Evolutionary conservation across 179 eudicot genomes (phyloP), one percentile per base, ranked within the genome.

Genomic region (Spinacia oleracea): DNA sequence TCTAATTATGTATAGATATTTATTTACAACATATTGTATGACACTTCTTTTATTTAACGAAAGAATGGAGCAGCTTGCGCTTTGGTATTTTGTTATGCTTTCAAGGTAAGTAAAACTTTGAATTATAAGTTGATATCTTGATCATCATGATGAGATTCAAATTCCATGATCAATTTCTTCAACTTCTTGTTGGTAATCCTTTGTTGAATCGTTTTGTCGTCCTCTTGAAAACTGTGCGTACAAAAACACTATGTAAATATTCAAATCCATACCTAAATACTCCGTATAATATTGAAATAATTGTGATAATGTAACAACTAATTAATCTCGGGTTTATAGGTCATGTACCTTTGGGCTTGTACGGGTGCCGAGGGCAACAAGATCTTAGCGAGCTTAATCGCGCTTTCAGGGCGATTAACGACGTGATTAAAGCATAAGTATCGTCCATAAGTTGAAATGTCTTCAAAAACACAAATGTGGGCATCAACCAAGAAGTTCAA

Each of bases 381-480:
- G 58, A 71, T 64, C 63, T 82, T 83, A 72, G 93, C 89, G 6
- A 90, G 84, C 64, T 83, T 60, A 76, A 87, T 25, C 0, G 88
- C 90, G 35, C 86, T 86, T 16, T 89, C 88, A 0, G 87, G 76
- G 15, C 69, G 77, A 67, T 82, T 86, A 71, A 90, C 79, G 50
- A 86, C 90, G 29, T 80, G 84, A 80, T 87, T 87, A 78, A 90
- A 90, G 73, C 91, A 90, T 72, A 90, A 82, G 40, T 90, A 90
- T 0, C 93, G 85, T 16, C 93, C 93, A 73, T 87, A 89, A 11
- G 90, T 72, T 8, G 91, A 87, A 56, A 87, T 76, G 20, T 90
- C 91, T 81, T 89, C 90, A 32, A 81, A 89, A 12, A 87, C 85
- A 27, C 75, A 87, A 20, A 89, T 42, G 46, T 86, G 89, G 4